A percentile compares a stretch with the other conserved stretches of the same genome.
Evolutionary conservation across 306 rosid genomes (phyloP).

Genomic region (Rosa lucieae): DNA sequence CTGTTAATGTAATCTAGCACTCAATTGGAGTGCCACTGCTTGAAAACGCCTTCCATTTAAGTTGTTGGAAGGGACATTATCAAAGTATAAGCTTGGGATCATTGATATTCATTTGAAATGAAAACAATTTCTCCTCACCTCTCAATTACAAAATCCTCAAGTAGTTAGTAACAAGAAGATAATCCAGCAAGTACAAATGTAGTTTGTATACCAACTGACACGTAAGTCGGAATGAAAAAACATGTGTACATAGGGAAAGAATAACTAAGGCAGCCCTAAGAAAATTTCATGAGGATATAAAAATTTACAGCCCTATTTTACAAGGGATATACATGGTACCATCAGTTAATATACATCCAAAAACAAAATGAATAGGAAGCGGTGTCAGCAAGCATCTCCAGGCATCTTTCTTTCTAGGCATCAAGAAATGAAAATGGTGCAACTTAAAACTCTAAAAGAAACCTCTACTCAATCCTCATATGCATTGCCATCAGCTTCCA

Average conservation of each 20-base stretch:
- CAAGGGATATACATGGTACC: slow-evolving; percentile 11
- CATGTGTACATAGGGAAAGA: slow-evolving; percentile 30
- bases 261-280: slow-evolving; percentile 10
- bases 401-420: slow-evolving; percentile 22
- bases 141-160: neutral
- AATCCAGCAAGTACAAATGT: neutral
- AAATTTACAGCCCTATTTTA: slow-evolving; percentile 32
- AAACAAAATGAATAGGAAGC: slow-evolving; percentile 14
- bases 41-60: no score
- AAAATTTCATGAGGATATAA: neutral
- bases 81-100: neutral
- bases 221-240: slow-evolving; percentile 26
- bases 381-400: slow-evolving; percentile 38
- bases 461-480: slow-evolving; percentile 31
- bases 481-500: slow-evolving; percentile 40
- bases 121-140: neutral
- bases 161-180: neutral
- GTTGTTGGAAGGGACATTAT: no score
- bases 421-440: slow-evolving; percentile 29
- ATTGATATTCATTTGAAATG: neutral
- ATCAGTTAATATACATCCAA: neutral
- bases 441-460: slow-evolving; percentile 12
- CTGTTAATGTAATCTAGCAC: neutral
- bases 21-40: neutral
- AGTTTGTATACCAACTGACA: slow-evolving; percentile 9